Evolutionary conservation across 1,284 basidiomycete species (phyloP), one percentile per base, ranked within the genome.

Genomic region (Sanghuangporus sanghuang): DNA sequence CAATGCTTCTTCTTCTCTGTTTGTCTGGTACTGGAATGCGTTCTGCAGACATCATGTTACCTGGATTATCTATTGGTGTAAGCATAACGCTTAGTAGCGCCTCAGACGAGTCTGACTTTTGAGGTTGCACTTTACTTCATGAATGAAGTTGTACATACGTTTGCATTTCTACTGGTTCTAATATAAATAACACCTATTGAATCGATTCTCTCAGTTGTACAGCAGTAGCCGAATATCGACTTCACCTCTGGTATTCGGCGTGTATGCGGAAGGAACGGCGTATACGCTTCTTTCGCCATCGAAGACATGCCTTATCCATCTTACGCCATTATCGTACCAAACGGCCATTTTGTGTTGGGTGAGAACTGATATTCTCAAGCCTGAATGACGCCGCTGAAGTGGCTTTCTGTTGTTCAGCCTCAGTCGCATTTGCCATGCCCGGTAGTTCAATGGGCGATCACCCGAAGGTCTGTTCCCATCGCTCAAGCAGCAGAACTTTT

Each of bases 261-360:
- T 66, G 53, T 42, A 52, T n/a, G 62, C 63, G 48, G 65, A 60
- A 66, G 64, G 64, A 62, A 27, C 46, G 54, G 16, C 16, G 23
- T 12, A 38, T 44, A 8, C 3, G 3, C 27, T 5, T 32, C 27
- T 32, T 32, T 5, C 27, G 4, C 5, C 27, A 32, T 32, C 27
- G 27, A 32, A 32, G 27, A 32, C 27, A 32, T 32, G 27, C 4
- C 27, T 32, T 32, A 3, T 32, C 27, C 27, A 3, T 32, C 27
- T 32, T 32, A 32, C 18, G 48, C 48, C 9, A 21, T 9, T 38
- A 6, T 40, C 6, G n/a, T 21, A 11, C 36, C 12, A 35, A 35
- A 36, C 36, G 62, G 65, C 65, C 14, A 56, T 66, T 18, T 57
- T 2, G 67, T 70, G 27, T 27, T 27, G 52, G 65, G 71, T 73